Conservation (phyloP, 2,329 filamentous ascomycete species). For the Penicillium sp. region DNA sequence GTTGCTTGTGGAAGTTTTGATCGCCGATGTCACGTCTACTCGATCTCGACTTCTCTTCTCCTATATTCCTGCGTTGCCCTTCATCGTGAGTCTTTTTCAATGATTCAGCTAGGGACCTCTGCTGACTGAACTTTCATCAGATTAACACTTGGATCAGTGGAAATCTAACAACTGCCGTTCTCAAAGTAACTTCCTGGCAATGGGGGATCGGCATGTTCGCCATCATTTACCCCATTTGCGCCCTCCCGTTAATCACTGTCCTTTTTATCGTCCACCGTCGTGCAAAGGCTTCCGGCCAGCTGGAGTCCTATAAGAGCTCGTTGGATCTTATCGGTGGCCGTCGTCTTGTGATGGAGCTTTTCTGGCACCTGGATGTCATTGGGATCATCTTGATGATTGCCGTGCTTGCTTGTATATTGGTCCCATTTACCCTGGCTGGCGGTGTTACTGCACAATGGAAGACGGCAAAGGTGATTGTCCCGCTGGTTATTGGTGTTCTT, state of each 20-base stretch:
- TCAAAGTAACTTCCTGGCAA: constrained; percentile 56
- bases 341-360: constrained; percentile 48
- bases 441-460: constrained; percentile 53
- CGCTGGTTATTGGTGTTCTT: constrained; percentile 54
- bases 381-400: constrained; percentile 57
- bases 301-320: constrained; percentile 49
- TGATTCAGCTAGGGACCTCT: not conserved
- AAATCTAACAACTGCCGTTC: constrained; percentile 55
- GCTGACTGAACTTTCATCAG: not conserved
- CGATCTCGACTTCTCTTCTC: constrained; percentile 66
- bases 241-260: constrained; percentile 57
- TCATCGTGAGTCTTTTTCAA: constrained; percentile 44
- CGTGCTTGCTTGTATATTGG: constrained; percentile 55
- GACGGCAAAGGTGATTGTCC: constrained; percentile 53
- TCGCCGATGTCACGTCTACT: constrained; percentile 66
- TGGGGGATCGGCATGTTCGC: constrained; percentile 68
- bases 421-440: constrained; percentile 61
- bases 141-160: constrained; percentile 67
- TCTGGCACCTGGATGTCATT: constrained; percentile 59
- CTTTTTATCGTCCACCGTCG: constrained; percentile 50
- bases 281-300: constrained; percentile 54
- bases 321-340: constrained; percentile 46
- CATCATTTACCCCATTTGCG: constrained; percentile 61
- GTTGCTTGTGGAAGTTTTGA: constrained; percentile 64
- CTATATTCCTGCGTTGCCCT: constrained; percentile 63